Base-by-base conservation (phyloP, 148 eudicot genomes). In the Chenopodium quinoa region DNA sequence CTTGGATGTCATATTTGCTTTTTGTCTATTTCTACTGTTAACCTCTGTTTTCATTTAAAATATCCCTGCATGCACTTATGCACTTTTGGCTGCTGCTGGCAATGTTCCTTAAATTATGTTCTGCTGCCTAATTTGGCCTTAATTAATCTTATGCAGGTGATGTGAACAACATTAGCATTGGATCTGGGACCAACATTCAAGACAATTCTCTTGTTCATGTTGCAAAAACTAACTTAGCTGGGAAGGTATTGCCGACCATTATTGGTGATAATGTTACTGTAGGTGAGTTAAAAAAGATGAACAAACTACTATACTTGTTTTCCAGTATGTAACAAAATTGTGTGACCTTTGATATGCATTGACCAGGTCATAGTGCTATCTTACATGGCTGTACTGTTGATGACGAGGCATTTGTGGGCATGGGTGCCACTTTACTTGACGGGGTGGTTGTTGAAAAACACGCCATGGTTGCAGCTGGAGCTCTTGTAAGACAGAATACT, bases 161-260 rank as follows among this genome's bases (percentile, higher is more conserved):
- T 82, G 93, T 86, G 75, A 96, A 96, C 91, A 87, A 82, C 88
- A 89, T 96, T 77, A 89, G 87, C 74, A 86, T 96, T 75, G 99
- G 99, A 20, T 82, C 95, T 71, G 95, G 97, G 80, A 92, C 98
- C 84, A 96, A 96, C 85, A 96, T 96, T 83, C 99, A 96, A 85
- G 99, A 96, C 85, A 91, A 96, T 77, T 90, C 99, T 78, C 94
- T 96, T 82, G 95, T 96, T 82, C 99, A 96, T 80, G 99, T 96
- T 78, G 99, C 99, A 71, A 96, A 96, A 87, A 84, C 97, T 32
- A 96, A 96, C 88, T 82, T 94, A 76, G 88, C 91, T 46, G 98
- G 99, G 85, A 93, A 94, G 82, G 97, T 96, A 20, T 85, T 92
- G 88, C 99, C 99, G 27, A 92, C 97, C 58, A 90, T 90, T 37